Percentiles rank a stretch among this genome's conserved stretches.
These are phyloP conservation scores for Lenzites betulinus DNA, from an alignment of 768 basidiomycete genomes.

Conservation along the genomic window DNA sequence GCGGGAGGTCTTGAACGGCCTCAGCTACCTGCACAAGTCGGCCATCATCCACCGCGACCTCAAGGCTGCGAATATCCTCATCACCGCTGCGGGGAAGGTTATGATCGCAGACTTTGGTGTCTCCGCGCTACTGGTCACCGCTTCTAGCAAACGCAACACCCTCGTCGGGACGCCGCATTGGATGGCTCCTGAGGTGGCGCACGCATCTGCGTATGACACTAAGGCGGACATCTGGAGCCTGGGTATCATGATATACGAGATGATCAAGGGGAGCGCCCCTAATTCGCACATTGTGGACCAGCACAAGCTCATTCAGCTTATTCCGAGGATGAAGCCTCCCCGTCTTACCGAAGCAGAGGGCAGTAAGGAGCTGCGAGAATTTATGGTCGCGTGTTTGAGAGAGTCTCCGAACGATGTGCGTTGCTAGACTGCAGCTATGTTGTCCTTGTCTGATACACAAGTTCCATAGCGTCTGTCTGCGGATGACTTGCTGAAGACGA, in stretches of 20 bases:
- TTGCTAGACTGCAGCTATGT: not conserved
- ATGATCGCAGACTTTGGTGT: slow-evolving; percentile 99
- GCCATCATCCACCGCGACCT: slow-evolving; percentile 97
- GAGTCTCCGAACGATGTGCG: slow-evolving; percentile 79
- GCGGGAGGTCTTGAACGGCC: slow-evolving; percentile 84
- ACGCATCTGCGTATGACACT: slow-evolving; percentile 89
- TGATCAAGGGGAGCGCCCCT: slow-evolving; percentile 95
- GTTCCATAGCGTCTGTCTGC: slow-evolving; percentile 73
- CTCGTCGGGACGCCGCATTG: slow-evolving; percentile 97
- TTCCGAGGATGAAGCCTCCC: slow-evolving; percentile 84
- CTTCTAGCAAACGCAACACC: slow-evolving; percentile 91
- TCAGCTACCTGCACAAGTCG: slow-evolving; percentile 90
- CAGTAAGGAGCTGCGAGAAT: slow-evolving; percentile 85
- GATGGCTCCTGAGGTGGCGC: slow-evolving; percentile 99
- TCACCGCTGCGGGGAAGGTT: slow-evolving; percentile 86
- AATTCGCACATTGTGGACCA: slow-evolving; percentile 84
- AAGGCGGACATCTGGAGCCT: slow-evolving; percentile 99
- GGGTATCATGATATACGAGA: slow-evolving; percentile 95
- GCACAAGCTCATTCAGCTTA: slow-evolving; percentile 85
- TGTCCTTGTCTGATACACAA: not conserved
- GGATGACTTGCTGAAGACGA: slow-evolving; percentile 84
- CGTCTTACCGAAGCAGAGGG: slow-evolving; percentile 76
- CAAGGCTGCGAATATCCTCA: slow-evolving; percentile 95
- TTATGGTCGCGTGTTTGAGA: slow-evolving; percentile 79
- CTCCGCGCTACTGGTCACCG: slow-evolving; percentile 83